Conservation (phyloP, 306 rosid genomes). For the Acacia crassicarpa region DNA sequence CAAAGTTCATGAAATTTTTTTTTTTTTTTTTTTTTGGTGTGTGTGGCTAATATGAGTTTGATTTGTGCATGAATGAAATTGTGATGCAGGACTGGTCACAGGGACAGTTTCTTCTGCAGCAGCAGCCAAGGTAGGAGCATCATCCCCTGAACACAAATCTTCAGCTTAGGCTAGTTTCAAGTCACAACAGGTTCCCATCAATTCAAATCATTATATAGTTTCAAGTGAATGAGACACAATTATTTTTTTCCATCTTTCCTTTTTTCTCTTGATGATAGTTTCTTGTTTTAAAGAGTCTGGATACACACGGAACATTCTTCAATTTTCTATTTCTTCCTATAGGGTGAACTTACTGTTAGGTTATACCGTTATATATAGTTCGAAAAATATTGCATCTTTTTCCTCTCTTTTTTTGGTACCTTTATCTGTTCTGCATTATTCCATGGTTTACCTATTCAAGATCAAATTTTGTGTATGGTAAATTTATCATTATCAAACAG, state of each 20-base stretch:
- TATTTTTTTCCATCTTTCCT: neutral
- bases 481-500: neutral
- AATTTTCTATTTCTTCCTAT: neutral
- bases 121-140: constrained; percentile 35
- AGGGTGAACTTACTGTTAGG: constrained; percentile 19
- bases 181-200: constrained; percentile 17
- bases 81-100: constrained; percentile 35
- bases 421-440: constrained; percentile 2
- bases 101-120: constrained; percentile 32
- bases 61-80: constrained; percentile 14
- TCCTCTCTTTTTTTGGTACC: neutral
- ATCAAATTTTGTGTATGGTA: constrained; percentile 13
- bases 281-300: constrained; percentile 20
- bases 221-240: neutral
- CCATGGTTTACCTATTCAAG: neutral
- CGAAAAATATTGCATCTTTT: neutral
- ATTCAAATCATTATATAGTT: constrained; percentile 20
- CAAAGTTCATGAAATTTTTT: neutral
- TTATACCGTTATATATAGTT: neutral
- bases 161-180: constrained; percentile 32
- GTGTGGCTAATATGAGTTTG: neutral
- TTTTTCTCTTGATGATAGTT: constrained; percentile 11
- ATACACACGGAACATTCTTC: constrained; percentile 23
- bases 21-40: constrained; percentile 12
- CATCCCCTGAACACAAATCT: constrained; percentile 43